A percentile compares a stretch with the other conserved stretches of the same genome.
These are phyloP conservation scores for Panellus pusillus DNA, from an alignment of 768 basidiomycete genomes.

Conservation along the genomic window DNA sequence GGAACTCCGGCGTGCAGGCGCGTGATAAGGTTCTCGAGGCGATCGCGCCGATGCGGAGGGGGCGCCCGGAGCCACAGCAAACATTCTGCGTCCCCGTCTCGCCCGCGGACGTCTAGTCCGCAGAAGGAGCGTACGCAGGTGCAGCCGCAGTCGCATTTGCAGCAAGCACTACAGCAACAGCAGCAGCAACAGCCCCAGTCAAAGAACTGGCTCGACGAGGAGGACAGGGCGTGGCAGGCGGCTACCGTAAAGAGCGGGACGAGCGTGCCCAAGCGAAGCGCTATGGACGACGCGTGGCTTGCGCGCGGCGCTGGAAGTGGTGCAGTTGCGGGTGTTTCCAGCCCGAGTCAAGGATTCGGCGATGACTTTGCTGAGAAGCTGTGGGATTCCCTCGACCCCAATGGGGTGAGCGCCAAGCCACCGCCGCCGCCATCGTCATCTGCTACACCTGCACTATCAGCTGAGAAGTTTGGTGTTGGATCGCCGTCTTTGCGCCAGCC, in stretches of 20 bases:
- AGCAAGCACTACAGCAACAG: not conserved
- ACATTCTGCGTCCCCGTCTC: conserved; percentile 15
- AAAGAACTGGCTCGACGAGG: conserved; percentile 41
- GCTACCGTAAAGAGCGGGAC: conserved; percentile 30
- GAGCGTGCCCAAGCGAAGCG: conserved; percentile 18
- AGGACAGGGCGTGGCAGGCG: conserved; percentile 51
- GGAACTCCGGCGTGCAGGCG: conserved; percentile 54
- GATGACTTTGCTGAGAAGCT: conserved; percentile 63
- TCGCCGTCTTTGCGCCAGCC: conserved; percentile 25
- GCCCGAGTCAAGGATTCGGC: conserved; percentile 51
- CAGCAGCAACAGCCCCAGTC: conserved; percentile 12
- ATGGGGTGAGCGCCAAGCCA: conserved; percentile 12
- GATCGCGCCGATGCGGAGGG: conserved; percentile 76
- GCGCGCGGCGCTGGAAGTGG: conserved; percentile 26
- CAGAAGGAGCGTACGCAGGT: conserved; percentile 28
- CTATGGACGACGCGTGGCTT: conserved; percentile 42
- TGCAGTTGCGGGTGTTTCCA: conserved; percentile 18
- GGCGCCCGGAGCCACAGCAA: conserved; percentile 48
- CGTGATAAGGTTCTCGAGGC: conserved; percentile 79
- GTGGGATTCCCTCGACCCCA: conserved; percentile 51
- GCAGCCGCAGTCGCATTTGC: conserved; percentile 9
- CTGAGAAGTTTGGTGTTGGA: conserved; percentile 3
- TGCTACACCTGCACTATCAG: conserved; percentile 22
- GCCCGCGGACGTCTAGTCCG: conserved; percentile 36
- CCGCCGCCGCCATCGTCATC: conserved; percentile 1